Evolutionary conservation across 2,329 filamentous ascomycete genomes (phyloP).

Genomic region (Clathrospora elynae): DNA sequence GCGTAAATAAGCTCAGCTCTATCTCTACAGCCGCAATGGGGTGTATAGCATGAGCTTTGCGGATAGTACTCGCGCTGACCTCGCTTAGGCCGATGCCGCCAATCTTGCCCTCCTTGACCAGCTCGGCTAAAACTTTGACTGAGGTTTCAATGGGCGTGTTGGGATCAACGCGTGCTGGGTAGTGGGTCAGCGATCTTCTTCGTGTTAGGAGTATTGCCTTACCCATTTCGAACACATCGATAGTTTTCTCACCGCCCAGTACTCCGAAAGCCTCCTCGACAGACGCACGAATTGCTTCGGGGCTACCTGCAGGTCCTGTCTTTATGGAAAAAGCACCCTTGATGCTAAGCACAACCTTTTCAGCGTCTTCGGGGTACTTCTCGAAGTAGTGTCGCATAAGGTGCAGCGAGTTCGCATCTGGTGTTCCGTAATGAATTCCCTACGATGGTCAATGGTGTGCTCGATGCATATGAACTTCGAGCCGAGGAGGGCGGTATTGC

Average conservation of each 20-base stretch:
- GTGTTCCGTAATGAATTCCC: slow-evolving; percentile 50
- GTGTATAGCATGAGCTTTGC: slow-evolving; percentile 54
- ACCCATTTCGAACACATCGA: no score
- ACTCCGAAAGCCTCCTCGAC: no score
- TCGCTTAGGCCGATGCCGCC: slow-evolving; percentile 50
- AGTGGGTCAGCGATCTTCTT: no score
- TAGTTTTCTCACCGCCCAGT: no score
- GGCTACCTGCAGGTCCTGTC: no score
- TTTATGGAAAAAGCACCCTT: slow-evolving; percentile 54
- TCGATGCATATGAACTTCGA: no score
- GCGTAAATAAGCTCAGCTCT: slow-evolving; percentile 60
- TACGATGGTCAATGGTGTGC: no score
- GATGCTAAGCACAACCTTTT: slow-evolving; percentile 52
- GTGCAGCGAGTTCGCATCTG: slow-evolving; percentile 50
- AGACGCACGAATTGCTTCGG: no score
- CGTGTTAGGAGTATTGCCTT: no score
- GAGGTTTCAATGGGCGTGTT: slow-evolving; percentile 48
- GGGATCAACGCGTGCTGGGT: slow-evolving; percentile 47
- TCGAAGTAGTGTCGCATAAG: slow-evolving; percentile 54
- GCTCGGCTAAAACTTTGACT: slow-evolving; percentile 34
- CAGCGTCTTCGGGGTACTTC: slow-evolving; percentile 54
- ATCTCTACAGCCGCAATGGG: slow-evolving; percentile 62
- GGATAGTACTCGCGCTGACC: slow-evolving; percentile 49
- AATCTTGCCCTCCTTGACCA: slow-evolving; percentile 39
- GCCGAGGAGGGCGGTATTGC: no score